Conservation (phyloP, 306 rosid genomes). For the Oemleria cerasiformis region DNA sequence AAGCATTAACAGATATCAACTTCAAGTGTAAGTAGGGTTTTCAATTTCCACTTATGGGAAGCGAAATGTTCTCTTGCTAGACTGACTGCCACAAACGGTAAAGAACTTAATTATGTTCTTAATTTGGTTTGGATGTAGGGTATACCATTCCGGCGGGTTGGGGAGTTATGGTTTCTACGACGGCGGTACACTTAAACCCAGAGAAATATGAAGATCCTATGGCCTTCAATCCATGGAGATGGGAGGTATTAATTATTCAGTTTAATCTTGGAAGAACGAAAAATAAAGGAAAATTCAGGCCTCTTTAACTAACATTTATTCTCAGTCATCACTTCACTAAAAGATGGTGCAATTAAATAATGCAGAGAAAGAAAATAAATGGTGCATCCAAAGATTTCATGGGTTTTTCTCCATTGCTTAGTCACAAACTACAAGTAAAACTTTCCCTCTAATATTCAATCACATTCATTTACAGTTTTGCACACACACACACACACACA, state of each 20-base stretch:
- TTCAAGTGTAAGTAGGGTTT: conserved; percentile 62
- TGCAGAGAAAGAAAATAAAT: conserved; percentile 56
- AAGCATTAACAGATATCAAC: conserved; percentile 52
- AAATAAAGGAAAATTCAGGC: too few relatives aligned
- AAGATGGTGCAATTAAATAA: too few relatives aligned
- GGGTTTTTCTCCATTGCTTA: conserved; percentile 89
- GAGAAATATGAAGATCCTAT: conserved; percentile 51
- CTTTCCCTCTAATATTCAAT: too few relatives aligned
- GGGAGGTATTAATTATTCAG: conserved; percentile 42
- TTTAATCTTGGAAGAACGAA: background rate
- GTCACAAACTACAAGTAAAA: conserved; percentile 80
- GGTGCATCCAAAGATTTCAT: conserved; percentile 78
- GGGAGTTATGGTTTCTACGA: conserved; percentile 60
- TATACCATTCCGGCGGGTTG: conserved; percentile 66
- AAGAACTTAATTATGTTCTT: too few relatives aligned
- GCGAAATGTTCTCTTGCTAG: too few relatives aligned
- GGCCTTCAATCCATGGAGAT: conserved; percentile 60
- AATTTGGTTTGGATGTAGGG: conserved; percentile 38
- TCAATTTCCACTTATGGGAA: too few relatives aligned
- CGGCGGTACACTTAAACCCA: conserved; percentile 61
- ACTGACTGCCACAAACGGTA: too few relatives aligned
- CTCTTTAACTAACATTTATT: too few relatives aligned
- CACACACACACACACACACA: too few relatives aligned
- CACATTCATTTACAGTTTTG: too few relatives aligned
- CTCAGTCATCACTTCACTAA: conserved; percentile 5